phyloP scores from a whole-genome alignment of 129 eudicot genomes.

The Centella asiatica region DNA sequence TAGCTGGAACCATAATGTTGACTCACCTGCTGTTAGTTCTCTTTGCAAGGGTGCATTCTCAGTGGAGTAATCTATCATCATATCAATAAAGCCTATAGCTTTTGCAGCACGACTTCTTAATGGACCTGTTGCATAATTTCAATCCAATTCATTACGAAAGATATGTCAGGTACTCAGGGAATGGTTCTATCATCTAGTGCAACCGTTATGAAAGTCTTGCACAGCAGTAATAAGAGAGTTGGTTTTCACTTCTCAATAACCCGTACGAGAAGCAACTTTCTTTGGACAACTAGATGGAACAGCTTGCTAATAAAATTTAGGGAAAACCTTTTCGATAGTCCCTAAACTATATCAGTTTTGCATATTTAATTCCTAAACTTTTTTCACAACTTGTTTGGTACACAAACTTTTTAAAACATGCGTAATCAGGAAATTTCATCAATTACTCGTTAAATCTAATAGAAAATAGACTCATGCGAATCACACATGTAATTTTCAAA shows the following conservation, averaged over 20 bases:
- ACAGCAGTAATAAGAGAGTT: neutral
- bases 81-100: conserved; percentile 25
- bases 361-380: too few relatives aligned
- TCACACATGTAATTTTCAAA: too few relatives aligned
- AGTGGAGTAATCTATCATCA: conserved; percentile 26
- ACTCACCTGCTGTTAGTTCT: conserved; percentile 21
- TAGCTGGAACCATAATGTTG: neutral
- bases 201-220: neutral
- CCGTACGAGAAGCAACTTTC: neutral
- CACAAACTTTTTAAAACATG: too few relatives aligned
- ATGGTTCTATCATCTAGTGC: neutral
- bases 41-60: conserved; percentile 24
- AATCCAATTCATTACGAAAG: neutral
- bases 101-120: conserved; percentile 77
- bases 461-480: too few relatives aligned
- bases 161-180: neutral
- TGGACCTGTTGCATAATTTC: conserved; percentile 50
- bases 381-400: too few relatives aligned
- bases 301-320: neutral
- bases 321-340: too few relatives aligned
- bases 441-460: too few relatives aligned
- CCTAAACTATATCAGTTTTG: too few relatives aligned
- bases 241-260: neutral
- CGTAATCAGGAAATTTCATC: too few relatives aligned
- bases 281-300: neutral